Evolutionary conservation across 179 eudicot species (phyloP).

Genomic region (Spergularia azorica): DNA sequence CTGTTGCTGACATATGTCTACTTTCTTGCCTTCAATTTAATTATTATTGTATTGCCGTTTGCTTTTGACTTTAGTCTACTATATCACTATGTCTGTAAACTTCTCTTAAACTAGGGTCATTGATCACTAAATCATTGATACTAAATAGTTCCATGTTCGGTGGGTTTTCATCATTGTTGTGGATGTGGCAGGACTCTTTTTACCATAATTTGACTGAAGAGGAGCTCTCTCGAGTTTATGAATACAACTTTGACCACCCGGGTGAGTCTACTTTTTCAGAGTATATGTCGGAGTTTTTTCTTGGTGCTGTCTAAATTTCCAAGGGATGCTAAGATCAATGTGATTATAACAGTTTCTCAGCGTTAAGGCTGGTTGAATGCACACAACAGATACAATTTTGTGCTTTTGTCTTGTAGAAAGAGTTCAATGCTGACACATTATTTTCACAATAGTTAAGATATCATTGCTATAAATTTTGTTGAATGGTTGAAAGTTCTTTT

Average conservation of each 20-base stretch:
- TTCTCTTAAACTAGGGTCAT: slow-evolving; percentile 1
- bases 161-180: background rate
- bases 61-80: background rate
- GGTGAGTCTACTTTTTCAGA: slow-evolving; percentile 42
- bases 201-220: slow-evolving; percentile 74
- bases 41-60: background rate
- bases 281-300: slow-evolving; percentile 2
- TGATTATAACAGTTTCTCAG: background rate
- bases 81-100: background rate
- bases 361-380: background rate
- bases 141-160: background rate
- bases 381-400: background rate
- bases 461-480: too few species aligned
- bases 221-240: slow-evolving; percentile 78
- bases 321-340: background rate
- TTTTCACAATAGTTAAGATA: too few species aligned
- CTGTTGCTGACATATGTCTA: background rate
- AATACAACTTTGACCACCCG: slow-evolving; percentile 94
- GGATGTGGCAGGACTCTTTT: slow-evolving; percentile 75
- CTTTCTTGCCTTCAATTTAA: background rate
- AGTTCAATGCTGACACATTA: too few species aligned
- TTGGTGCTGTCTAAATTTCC: too few species aligned
- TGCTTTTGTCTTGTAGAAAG: too few species aligned
- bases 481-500: too few species aligned
- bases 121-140: background rate